These are phyloP conservation scores for Hammondia hammondi DNA, from an alignment of 169 alveolate species.

Conservation along the genomic window DNA sequence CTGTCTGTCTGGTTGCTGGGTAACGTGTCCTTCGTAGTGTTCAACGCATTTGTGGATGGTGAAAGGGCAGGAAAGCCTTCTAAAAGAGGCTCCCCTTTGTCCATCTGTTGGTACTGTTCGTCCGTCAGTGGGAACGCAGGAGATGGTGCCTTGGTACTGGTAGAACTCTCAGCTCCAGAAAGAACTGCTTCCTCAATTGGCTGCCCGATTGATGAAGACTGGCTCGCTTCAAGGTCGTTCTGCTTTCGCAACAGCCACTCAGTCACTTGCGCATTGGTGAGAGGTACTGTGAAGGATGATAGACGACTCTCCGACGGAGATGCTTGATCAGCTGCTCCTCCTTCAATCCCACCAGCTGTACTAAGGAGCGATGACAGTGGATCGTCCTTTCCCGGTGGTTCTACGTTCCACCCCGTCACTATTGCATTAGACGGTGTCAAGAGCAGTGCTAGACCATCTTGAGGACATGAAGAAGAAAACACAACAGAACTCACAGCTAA, in stretches of 20 bases:
- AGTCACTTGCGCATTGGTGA: not conserved
- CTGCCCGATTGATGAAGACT: not conserved
- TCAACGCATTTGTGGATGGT: not conserved
- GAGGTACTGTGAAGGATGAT: not conserved
- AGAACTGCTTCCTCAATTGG: not conserved
- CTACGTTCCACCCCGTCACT: not conserved
- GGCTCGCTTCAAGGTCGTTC: not conserved
- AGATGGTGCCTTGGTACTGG: not conserved
- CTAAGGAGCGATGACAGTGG: not conserved
- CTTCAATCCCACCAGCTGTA: not conserved
- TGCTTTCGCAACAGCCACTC: not conserved
- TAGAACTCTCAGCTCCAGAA: not conserved
- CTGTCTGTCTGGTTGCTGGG: not conserved
- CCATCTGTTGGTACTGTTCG: not conserved
- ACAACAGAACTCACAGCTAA: not conserved
- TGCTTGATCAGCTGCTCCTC: not conserved
- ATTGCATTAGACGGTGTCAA: not conserved
- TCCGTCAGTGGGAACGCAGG: constrained; percentile 16
- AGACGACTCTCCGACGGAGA: not conserved
- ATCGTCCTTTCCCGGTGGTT: not conserved
- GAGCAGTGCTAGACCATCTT: not conserved
- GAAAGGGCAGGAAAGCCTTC: constrained; percentile 24
- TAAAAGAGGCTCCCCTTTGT: not conserved
- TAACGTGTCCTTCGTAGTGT: not conserved
- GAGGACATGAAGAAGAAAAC: not conserved